Evolutionary conservation across 1,284 basidiomycete genomes (phyloP), one percentile per base, ranked within the genome.

Genomic region (Butyriboletus appendiculatus): DNA sequence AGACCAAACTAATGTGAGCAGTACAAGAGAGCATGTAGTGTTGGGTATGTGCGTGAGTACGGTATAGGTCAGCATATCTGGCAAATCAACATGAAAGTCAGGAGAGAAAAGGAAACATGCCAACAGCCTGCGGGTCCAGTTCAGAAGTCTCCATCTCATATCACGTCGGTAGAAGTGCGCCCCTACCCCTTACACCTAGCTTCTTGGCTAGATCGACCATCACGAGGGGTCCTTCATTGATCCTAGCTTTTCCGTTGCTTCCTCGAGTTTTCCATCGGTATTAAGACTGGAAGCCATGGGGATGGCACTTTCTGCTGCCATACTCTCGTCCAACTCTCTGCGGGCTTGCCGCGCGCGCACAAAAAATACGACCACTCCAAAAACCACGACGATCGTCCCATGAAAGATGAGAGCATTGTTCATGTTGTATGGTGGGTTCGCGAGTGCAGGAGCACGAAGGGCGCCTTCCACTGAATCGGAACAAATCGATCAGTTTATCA

Each of bases 351-450:
- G 73, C 3, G 85, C 88, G 28, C 71, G 73, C 16, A 88, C 45
- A 34, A 81, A 71, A 60, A 84, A 77, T 2, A 85, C 63, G 7
- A 73, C 54, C 9, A 61, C 52, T 34, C 75, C 73, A 9, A 75
- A 64, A 2, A 59, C 66, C 53, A 80, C 59, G 4, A 82, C 73
- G 38, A 83, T 61, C 0, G 68, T 65, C 3, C 80, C 86, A 38
- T 86, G 81, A 64, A 92, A 81, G 32, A 92, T 81, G 44, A 88
- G 70, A 5, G 81, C 80, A 15, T 73, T 72, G 34, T 70, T 78
- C 86, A 92, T 88, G 67, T 89, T 88, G 35, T 81, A 70, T 1
- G 89, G 88, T 5, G 89, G 89, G 43, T 76, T 65, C 16, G 84
- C 86, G 26, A 77, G 66, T 5, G 75, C 64, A 2, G 80, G 73